Evolutionary conservation across 495 filamentous ascomycete genomes (phyloP).

Genomic region (Penicillium macrosclerotiorum): DNA sequence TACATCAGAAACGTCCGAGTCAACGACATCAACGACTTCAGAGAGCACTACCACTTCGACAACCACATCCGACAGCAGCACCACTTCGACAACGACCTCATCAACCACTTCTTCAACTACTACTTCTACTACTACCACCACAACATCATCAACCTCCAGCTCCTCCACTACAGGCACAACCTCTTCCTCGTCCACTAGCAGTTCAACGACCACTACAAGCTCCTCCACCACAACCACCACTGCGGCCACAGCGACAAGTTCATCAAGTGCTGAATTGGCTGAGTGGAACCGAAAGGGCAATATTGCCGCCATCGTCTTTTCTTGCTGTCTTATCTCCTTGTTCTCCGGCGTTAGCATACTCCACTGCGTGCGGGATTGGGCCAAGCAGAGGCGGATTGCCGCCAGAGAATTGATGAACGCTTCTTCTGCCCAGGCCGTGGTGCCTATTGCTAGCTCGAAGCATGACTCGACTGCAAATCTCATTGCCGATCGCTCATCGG

Average conservation of each 20-base stretch:
- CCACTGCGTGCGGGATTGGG: conserved; percentile 10
- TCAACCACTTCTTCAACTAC: conserved; percentile 3
- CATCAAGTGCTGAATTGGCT: not conserved
- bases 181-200: conserved; percentile 7
- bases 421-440: not conserved
- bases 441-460: not conserved
- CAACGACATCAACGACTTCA: not conserved
- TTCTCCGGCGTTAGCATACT: conserved; percentile 13
- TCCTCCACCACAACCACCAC: conserved; percentile 7
- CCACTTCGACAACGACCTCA: conserved; percentile 5
- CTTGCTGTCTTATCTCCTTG: conserved; percentile 8
- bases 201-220: conserved; percentile 8
- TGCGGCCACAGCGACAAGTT: conserved; percentile 15
- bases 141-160: not conserved
- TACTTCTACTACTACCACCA: not conserved
- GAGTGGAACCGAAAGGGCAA: conserved; percentile 13
- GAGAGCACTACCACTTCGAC: not conserved
- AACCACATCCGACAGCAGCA: conserved; percentile 1
- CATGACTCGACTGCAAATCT: conserved; percentile 7
- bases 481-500: conserved; percentile 5
- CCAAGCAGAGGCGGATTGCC: conserved; percentile 11
- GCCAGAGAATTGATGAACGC: conserved; percentile 4
- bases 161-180: not conserved
- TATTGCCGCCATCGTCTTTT: conserved; percentile 14
- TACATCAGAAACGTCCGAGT: conserved; percentile 8